These are phyloP conservation scores for Kwoniella dejecticola DNA, from an alignment of 768 basidiomycete genomes.

Conservation along the genomic window DNA sequence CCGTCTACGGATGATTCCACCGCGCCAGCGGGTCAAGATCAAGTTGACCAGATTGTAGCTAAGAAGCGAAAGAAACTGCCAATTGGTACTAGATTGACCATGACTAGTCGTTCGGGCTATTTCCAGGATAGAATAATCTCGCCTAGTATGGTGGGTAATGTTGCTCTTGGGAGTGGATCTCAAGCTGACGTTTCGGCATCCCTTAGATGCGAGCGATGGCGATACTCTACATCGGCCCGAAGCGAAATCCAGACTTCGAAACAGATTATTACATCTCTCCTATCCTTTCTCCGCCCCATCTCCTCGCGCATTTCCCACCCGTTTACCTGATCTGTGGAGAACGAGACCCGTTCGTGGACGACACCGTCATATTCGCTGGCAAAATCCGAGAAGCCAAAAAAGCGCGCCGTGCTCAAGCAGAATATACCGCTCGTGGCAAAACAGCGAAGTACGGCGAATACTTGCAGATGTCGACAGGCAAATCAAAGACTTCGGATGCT, in stretches of 20 bases:
- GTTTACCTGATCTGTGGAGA: conserved; percentile 87
- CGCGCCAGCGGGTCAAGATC: conserved; percentile 53
- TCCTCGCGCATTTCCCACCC: conserved; percentile 91
- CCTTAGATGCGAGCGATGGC: conserved; percentile 98
- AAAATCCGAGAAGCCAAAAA: conserved; percentile 93
- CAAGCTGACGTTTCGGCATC: neutral
- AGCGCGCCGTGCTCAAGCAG: conserved; percentile 72
- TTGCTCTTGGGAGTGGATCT: neutral
- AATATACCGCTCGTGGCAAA: conserved; percentile 64
- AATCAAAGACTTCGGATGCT: neutral
- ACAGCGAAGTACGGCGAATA: conserved; percentile 66
- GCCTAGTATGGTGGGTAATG: conserved; percentile 82
- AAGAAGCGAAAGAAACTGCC: conserved; percentile 60
- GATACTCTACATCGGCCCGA: conserved; percentile 91
- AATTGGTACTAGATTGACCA: conserved; percentile 84
- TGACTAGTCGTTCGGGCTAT: conserved; percentile 91
- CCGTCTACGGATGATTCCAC: neutral
- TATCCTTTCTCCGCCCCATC: conserved; percentile 76
- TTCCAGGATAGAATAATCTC: conserved; percentile 92
- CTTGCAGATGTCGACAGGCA: conserved; percentile 63
- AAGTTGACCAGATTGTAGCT: conserved; percentile 42
- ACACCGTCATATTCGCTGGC: conserved; percentile 94
- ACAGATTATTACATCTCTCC: conserved; percentile 96
- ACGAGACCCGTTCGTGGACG: conserved; percentile 93
- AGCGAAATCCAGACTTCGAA: conserved; percentile 88